A percentile compares a stretch with the other conserved stretches of the same genome.
Conservation (phyloP, 345 rosid species). For the Durio zibethinus region DNA sequence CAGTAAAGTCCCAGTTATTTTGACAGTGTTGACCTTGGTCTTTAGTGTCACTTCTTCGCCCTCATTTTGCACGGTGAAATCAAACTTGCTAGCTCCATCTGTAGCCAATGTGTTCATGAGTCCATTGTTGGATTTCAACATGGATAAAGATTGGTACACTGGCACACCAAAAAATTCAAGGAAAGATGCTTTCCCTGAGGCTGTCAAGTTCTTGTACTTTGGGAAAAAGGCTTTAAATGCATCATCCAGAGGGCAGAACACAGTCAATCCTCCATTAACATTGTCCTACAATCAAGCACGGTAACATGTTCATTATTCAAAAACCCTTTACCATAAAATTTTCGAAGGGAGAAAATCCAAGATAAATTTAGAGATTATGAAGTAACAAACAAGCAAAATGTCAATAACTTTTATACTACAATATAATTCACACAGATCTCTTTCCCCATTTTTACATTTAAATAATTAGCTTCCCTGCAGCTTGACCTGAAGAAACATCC, state of each 20-base stretch:
- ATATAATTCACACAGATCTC: neutral
- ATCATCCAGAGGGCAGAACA: conserved; percentile 89
- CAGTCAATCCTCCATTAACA: conserved; percentile 86
- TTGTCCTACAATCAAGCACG: conserved; percentile 45
- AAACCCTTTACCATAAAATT: neutral
- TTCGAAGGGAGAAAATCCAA: neutral
- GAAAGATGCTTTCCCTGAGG: conserved; percentile 56
- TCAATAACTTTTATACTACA: neutral
- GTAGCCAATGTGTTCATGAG: conserved; percentile 90
- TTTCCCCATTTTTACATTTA: neutral
- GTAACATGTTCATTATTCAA: neutral
- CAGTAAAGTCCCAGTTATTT: conserved; percentile 58
- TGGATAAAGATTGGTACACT: conserved; percentile 59
- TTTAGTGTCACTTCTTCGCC: conserved; percentile 68
- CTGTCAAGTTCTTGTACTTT: conserved; percentile 75
- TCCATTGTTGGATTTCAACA: conserved; percentile 87
- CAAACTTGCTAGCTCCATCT: conserved; percentile 71
- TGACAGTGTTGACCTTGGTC: conserved; percentile 67
- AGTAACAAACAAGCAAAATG: neutral
- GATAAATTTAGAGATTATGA: neutral
- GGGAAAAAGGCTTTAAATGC: conserved; percentile 79
- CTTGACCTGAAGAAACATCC: conserved; percentile 58
- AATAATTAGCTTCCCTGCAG: neutral
- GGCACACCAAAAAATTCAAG: conserved; percentile 80
- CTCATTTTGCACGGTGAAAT: conserved; percentile 79